Base-by-base conservation (phyloP, 441 rosid genomes). In the Euphorbia corollata region DNA sequence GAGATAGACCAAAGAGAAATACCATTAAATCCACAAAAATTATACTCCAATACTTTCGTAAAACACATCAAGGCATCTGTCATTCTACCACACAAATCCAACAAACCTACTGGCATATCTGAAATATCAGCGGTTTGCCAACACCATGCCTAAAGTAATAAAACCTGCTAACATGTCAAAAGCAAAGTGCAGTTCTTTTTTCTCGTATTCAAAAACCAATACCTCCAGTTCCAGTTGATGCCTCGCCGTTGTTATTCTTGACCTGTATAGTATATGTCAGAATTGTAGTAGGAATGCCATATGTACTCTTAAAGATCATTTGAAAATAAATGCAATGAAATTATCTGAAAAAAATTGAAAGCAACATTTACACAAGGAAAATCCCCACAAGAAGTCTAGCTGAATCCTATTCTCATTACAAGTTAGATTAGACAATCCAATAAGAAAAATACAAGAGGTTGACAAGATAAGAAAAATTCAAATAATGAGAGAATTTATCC, bases 141-240 rank as follows among this genome's bases (percentile, higher is more conserved):
- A 23, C 1, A 23, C 19, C 7, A 67, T 30, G 18, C 24, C 13
- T 6, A 11, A 34, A 5, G 19, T 9, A 58, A 27, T 30, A 11
- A 56, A 22, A 23, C 8, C 51, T 12, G 5, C 23, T 57, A 18
- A 24, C 27, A 67, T 20, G 55, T 20, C 41, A 57, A 51, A 22
- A 67, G 36, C 15, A 9, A 7, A 22, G 41, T 23, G 55, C 19
- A 56, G 12, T n/a, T 24, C 13, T 67, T 38, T 24, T 65, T 6
- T 36, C 22, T 39, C 22, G 6, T 65, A 9, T 67, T 18, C 43
- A 58, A 72, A 67, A 30, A 63, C 32, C 23, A 64, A 36, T 51
- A 75, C 83, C 85, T 82, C 76, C 66, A 61, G 65, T 51, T 72
- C 59, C 77, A 22, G 64, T 62, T 20, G 62, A 73, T 63, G 69